Evolutionary conservation across 2,329 filamentous ascomycete species (phyloP).

Genomic region (Fusarium poae): DNA sequence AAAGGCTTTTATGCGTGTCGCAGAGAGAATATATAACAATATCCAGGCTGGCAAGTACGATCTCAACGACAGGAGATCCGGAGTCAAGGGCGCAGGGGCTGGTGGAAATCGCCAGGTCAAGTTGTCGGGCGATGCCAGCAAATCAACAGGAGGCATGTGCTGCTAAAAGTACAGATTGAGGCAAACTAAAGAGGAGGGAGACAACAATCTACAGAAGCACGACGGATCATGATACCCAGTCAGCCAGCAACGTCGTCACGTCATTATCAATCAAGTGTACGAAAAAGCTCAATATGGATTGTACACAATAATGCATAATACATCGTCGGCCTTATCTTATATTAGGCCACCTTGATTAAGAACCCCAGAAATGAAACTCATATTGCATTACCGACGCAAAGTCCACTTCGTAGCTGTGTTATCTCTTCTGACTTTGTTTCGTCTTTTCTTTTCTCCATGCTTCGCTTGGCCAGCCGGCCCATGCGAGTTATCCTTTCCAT

Average conservation of each 20-base stretch:
- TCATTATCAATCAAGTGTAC: constrained; percentile 46
- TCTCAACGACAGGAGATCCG: constrained; percentile 89
- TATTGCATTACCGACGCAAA: constrained; percentile 51
- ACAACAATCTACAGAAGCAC: constrained; percentile 39
- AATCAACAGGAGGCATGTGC: constrained; percentile 59
- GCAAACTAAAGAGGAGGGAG: constrained; percentile 24
- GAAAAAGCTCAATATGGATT: constrained; percentile 48
- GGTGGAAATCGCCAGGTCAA: constrained; percentile 62
- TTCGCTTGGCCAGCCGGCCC: constrained; percentile 42
- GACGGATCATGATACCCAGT: constrained; percentile 52
- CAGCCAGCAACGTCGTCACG: constrained; percentile 43
- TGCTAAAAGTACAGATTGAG: constrained; percentile 56
- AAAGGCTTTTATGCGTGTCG: constrained; percentile 90
- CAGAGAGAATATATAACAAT: constrained; percentile 95
- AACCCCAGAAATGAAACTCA: constrained; percentile 42
- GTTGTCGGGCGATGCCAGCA: constrained; percentile 58
- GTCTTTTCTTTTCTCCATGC: constrained; percentile 38
- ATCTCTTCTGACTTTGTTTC: constrained; percentile 42
- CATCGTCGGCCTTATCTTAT: constrained; percentile 38
- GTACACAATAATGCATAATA: constrained; percentile 54
- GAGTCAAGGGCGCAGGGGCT: constrained; percentile 81
- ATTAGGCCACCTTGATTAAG: constrained; percentile 37
- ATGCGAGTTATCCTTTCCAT: constrained; percentile 40
- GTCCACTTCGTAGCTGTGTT: constrained; percentile 41
- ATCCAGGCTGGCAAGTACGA: constrained; percentile 97